Conservation (phyloP, 768 basidiomycete species). For the Brasilioporus rufonigricans region DNA sequence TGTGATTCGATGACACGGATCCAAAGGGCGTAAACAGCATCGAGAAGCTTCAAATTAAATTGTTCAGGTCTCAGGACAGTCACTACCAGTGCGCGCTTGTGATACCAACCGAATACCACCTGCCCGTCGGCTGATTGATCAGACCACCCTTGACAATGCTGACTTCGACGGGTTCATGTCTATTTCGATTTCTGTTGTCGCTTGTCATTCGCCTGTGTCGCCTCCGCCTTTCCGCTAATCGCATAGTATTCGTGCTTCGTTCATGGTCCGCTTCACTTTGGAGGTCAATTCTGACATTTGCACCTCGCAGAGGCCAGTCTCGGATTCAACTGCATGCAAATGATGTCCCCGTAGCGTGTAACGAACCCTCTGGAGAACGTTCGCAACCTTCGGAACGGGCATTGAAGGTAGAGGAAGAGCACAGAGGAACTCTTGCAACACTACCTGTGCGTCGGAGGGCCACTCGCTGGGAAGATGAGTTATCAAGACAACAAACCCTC, state of each 20-base stretch:
- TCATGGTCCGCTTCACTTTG: slow-evolving; percentile 1
- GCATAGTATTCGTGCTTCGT: slow-evolving; percentile 1
- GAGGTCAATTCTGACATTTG: neutral
- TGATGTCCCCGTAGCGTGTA: neutral
- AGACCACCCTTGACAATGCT: too few relatives aligned
- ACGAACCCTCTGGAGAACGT: neutral
- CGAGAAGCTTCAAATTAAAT: too few relatives aligned
- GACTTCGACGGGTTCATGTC: neutral
- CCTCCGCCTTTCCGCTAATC: neutral
- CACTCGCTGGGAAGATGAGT: neutral
- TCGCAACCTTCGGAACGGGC: neutral
- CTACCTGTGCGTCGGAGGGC: neutral
- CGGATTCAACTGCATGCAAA: neutral
- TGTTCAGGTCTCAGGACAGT: too few relatives aligned
- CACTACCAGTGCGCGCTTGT: too few relatives aligned
- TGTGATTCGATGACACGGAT: too few relatives aligned
- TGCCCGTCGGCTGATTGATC: too few relatives aligned
- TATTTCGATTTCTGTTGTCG: slow-evolving; percentile 1
- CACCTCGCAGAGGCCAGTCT: neutral
- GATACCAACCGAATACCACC: too few relatives aligned
- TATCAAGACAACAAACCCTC: neutral
- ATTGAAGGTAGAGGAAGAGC: neutral
- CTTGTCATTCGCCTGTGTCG: slow-evolving; percentile 1
- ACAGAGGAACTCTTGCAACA: slow-evolving; percentile 1
- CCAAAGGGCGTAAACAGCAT: too few relatives aligned